Conservation (phyloP, 148 eudicot genomes). For the Cornus suecica region DNA sequence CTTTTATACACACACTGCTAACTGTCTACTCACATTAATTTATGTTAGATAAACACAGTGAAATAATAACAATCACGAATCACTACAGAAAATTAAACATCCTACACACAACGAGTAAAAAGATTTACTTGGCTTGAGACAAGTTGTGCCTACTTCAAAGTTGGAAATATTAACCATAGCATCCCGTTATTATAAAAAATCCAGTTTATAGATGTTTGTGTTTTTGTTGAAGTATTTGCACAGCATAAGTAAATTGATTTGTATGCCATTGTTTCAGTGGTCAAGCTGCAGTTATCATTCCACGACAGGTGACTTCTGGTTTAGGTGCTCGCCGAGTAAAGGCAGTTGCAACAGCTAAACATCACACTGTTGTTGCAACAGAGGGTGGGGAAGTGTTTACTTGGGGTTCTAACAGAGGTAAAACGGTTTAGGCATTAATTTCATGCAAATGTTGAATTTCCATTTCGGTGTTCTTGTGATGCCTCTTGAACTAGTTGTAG, state of each 20-base stretch:
- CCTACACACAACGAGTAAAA: too few species aligned
- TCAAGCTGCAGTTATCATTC: conserved; percentile 98
- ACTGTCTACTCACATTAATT: too few species aligned
- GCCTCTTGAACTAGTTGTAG: neutral
- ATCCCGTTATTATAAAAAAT: neutral
- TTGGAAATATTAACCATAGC: neutral
- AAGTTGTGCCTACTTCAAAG: too few species aligned
- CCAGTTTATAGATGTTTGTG: neutral
- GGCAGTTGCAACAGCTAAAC: conserved; percentile 95
- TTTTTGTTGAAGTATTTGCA: conserved; percentile 1
- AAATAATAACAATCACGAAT: too few species aligned
- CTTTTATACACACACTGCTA: neutral
- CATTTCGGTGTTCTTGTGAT: neutral
- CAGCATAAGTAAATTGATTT: conserved; percentile 8
- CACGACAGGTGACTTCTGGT: conserved; percentile 81
- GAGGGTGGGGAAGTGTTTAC: conserved; percentile 96
- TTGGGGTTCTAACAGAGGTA: conserved; percentile 99
- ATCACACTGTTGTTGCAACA: conserved; percentile 88
- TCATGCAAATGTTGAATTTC: conserved; percentile 1
- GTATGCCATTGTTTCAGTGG: conserved; percentile 56
- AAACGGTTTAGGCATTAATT: neutral
- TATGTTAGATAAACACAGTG: too few species aligned
- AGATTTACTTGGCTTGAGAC: too few species aligned
- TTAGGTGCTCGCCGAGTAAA: conserved; percentile 88
- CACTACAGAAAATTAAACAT: too few species aligned